phyloP scores from a whole-genome alignment of 176 grass and related monocot species.

The Triticum urartu region DNA sequence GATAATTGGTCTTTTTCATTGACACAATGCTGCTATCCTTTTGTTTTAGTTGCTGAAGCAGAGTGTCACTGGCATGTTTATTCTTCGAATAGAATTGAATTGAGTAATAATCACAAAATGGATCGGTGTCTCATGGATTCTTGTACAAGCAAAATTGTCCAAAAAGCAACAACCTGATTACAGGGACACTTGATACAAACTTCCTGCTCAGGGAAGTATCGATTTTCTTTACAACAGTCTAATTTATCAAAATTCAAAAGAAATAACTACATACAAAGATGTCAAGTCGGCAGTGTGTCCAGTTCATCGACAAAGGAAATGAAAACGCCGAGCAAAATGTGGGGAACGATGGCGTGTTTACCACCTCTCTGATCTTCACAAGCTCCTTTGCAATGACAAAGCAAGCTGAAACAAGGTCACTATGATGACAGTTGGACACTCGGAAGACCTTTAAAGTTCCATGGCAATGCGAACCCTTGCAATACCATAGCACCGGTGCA shows the following conservation, averaged over 20 bases:
- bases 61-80: not conserved
- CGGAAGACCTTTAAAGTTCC: slow-evolving; percentile 13
- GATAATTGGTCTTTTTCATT: no score
- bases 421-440: not conserved
- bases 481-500: not conserved
- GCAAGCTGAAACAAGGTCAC: slow-evolving; percentile 28
- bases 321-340: slow-evolving; percentile 20
- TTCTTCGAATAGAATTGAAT: not conserved
- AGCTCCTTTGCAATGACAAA: slow-evolving; percentile 11
- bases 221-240: slow-evolving; percentile 36
- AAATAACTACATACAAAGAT: slow-evolving; percentile 26
- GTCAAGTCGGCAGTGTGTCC: slow-evolving; percentile 21
- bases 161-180: not conserved
- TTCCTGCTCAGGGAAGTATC: slow-evolving; percentile 6
- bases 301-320: slow-evolving; percentile 18
- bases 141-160: slow-evolving; percentile 18
- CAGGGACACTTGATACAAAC: slow-evolving; percentile 7
- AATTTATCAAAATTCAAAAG: slow-evolving; percentile 33
- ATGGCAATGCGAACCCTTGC: not conserved
- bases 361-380: slow-evolving; percentile 12
- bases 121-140: slow-evolving; percentile 4
- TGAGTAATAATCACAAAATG: not conserved
- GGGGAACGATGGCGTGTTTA: slow-evolving; percentile 5
- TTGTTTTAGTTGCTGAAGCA: no score
- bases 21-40: no score